Evolutionary conservation across 1,284 basidiomycete species (phyloP).

Genomic region (Malassezia sp.): DNA sequence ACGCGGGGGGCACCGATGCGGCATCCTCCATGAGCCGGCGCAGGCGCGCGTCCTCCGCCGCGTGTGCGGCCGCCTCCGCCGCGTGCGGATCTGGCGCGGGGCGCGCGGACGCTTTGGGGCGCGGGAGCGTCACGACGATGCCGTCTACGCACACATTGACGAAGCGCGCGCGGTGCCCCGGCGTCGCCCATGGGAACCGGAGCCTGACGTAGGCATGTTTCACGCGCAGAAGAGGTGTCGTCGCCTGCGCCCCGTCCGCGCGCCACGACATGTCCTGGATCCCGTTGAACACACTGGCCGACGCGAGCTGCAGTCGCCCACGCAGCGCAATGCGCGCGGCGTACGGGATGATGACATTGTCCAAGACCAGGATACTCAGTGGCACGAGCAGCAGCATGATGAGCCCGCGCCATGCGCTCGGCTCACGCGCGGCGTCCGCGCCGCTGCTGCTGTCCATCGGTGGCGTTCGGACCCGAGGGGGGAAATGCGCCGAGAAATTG

Average conservation of each 20-base stretch:
- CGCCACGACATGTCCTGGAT: constrained; percentile 4
- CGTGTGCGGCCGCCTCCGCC: neutral
- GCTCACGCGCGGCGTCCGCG: no score
- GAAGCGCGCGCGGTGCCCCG: neutral
- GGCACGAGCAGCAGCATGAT: neutral
- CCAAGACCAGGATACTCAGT: constrained; percentile 4
- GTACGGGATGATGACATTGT: constrained; percentile 5
- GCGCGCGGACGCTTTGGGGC: neutral
- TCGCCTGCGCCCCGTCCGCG: neutral
- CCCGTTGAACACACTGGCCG: constrained; percentile 3
- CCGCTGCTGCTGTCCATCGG: no score
- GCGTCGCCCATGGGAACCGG: neutral
- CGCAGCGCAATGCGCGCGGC: neutral
- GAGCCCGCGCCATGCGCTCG: neutral
- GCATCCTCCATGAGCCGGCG: neutral
- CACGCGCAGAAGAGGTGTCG: neutral
- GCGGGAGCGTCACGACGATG: neutral
- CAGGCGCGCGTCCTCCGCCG: neutral
- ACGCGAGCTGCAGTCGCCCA: constrained; percentile 2
- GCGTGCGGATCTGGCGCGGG: neutral
- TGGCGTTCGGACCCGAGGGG: no score
- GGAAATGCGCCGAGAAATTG: no score
- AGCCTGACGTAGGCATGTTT: neutral
- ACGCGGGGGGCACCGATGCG: neutral
- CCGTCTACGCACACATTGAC: constrained; percentile 6